Evolutionary conservation across 2,329 filamentous ascomycete species (phyloP).

Genomic region (Curvularia sp.): DNA sequence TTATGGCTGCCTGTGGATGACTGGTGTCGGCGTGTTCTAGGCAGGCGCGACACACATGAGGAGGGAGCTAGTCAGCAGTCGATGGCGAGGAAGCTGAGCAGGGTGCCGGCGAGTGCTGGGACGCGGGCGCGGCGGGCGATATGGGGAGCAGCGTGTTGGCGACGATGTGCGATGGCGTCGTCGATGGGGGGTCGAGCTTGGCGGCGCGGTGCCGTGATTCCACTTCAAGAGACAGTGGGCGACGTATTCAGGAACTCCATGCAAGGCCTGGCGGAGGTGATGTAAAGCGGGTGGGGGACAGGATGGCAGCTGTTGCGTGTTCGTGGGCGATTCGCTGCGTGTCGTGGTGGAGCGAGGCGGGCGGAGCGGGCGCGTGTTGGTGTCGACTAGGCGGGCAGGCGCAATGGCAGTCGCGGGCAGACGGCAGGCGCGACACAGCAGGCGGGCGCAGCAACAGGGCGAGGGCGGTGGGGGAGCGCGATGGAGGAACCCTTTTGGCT

Average conservation of each 20-base stretch:
- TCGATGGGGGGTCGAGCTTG: conserved; percentile 15
- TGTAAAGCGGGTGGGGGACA: conserved; percentile 19
- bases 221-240: conserved; percentile 46
- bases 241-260: conserved; percentile 40
- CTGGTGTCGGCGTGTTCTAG: conserved; percentile 14
- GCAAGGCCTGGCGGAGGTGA: conserved; percentile 37
- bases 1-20: conserved; percentile 5
- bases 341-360: conserved; percentile 22
- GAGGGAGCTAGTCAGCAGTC: conserved; percentile 30
- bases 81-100: conserved; percentile 37
- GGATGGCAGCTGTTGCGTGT: conserved; percentile 28
- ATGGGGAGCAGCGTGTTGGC: conserved; percentile 37
- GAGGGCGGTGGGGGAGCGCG: conserved; percentile 21
- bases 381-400: conserved; percentile 26
- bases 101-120: conserved; percentile 18
- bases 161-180: conserved; percentile 24
- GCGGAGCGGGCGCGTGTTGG: conserved; percentile 32
- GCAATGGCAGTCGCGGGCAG: conserved; percentile 28
- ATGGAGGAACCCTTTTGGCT: conserved; percentile 35
- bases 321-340: conserved; percentile 36
- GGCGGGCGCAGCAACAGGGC: conserved; percentile 28
- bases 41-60: conserved; percentile 31
- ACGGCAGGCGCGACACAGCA: conserved; percentile 19
- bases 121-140: conserved; percentile 27
- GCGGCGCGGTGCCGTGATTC: conserved; percentile 26